Conservation (phyloP, 345 rosid genomes). For the Nephelium lappaceum region DNA sequence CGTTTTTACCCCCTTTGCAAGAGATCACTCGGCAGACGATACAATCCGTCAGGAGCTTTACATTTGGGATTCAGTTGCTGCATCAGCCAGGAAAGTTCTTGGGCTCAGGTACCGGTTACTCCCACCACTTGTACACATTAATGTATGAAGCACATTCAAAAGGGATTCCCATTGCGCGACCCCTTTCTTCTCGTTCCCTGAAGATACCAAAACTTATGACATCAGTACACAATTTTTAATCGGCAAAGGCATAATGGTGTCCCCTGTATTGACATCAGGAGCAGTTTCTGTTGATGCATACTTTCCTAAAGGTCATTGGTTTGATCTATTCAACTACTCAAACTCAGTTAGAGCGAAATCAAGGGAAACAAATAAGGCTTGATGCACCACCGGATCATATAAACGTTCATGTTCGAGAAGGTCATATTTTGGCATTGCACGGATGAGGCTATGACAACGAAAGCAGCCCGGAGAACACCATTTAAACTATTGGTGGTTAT, state of each 20-base stretch:
- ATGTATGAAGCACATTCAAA: background rate
- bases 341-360: background rate
- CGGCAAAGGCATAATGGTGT: background rate
- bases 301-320: background rate
- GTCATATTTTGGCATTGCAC: background rate
- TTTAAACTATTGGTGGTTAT: background rate
- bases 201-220: background rate
- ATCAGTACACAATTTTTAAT: conserved; percentile 1
- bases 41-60: conserved; percentile 1
- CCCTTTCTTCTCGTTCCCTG: background rate
- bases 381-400: conserved; percentile 3
- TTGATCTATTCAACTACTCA: conserved; percentile 4
- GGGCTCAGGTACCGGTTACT: background rate
- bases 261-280: background rate
- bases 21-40: background rate
- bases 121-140: background rate
- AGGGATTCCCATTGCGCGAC: background rate
- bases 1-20: conserved; percentile 1
- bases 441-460: conserved; percentile 9
- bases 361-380: background rate
- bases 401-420: conserved; percentile 2
- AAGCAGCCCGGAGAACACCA: background rate
- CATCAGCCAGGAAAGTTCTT: conserved; percentile 2
- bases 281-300: background rate
- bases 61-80: background rate